Evolutionary conservation across 352 stramenopile species (phyloP).

Genomic region (Globisporangium middletonii): DNA sequence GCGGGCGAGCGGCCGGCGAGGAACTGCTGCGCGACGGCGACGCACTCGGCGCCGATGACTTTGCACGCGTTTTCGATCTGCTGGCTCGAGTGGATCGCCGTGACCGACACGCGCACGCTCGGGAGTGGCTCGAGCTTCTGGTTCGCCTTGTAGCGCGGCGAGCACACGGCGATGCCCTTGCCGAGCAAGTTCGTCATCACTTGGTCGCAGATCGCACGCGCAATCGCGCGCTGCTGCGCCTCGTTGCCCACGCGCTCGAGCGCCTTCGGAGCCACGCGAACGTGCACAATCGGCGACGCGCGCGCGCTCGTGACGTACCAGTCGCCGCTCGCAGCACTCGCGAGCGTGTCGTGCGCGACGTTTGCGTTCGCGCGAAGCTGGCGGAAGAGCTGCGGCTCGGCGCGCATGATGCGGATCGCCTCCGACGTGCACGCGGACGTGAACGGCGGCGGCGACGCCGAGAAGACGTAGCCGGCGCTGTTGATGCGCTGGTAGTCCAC

Average conservation of each 20-base stretch:
- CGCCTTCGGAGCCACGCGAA: constrained; percentile 46
- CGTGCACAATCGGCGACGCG: constrained; percentile 67
- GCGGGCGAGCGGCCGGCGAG: constrained; percentile 24
- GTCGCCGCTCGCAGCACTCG: constrained; percentile 23
- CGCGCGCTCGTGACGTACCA: constrained; percentile 54
- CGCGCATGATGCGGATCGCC: constrained; percentile 80
- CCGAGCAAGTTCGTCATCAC: constrained; percentile 55
- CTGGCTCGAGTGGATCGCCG: constrained; percentile 53
- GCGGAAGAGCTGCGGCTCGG: constrained; percentile 67
- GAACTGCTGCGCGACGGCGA: constrained; percentile 40
- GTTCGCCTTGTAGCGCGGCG: constrained; percentile 63
- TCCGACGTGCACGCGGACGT: constrained; percentile 86
- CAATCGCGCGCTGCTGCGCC: constrained; percentile 39
- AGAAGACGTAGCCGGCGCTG: constrained; percentile 98
- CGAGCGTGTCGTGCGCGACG: constrained; percentile 50
- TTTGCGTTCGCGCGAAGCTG: constrained; percentile 61
- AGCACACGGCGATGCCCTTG: constrained; percentile 69
- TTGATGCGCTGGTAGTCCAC: constrained; percentile 98
- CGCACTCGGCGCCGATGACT: constrained; percentile 47
- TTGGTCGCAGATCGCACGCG: constrained; percentile 53
- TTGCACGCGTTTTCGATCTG: constrained; percentile 54
- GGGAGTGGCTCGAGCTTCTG: constrained; percentile 54
- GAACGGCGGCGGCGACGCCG: constrained; percentile 96
- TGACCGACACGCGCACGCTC: constrained; percentile 73
- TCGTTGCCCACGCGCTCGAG: constrained; percentile 31